A percentile compares a stretch with the other conserved stretches of the same genome.
phyloP scores from a whole-genome alignment of 148 eudicot genomes.

The Heliamphora exappendiculata region DNA sequence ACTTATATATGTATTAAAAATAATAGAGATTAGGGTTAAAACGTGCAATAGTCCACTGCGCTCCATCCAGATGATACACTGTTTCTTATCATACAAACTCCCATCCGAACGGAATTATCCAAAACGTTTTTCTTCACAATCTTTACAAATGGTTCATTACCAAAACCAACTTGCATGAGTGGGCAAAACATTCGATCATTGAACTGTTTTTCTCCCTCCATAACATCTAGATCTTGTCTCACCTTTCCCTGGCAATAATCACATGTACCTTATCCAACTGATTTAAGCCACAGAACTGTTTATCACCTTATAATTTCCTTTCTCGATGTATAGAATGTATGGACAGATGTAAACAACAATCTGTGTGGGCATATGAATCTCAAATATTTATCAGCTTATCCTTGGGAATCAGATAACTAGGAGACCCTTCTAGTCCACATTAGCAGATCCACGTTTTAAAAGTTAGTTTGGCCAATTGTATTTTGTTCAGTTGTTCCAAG shows the following conservation, averaged over 20 bases:
- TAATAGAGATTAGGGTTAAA: too few relatives aligned
- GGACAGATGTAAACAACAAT: neutral
- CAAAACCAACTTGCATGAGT: neutral
- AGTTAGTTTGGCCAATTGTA: conserved; percentile 11
- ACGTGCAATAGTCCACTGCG: too few relatives aligned
- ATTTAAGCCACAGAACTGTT: conserved; percentile 11
- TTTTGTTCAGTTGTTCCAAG: neutral
- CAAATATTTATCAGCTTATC: neutral
- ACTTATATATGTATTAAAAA: too few relatives aligned
- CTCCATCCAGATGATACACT: too few relatives aligned
- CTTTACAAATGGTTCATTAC: neutral
- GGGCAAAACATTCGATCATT: neutral
- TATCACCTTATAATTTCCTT: conserved; percentile 11
- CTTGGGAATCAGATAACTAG: neutral
- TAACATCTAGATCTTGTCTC: neutral
- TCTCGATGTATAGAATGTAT: neutral
- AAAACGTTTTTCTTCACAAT: too few relatives aligned
- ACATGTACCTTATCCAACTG: conserved; percentile 1
- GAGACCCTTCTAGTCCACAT: neutral
- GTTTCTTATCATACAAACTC: too few relatives aligned
- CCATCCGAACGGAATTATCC: too few relatives aligned
- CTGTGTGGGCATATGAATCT: conserved; percentile 1
- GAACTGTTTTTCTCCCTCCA: neutral
- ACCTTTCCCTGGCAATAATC: neutral
- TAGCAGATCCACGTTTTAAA: neutral